These are phyloP conservation scores for Mallotus nudiflorus DNA, from an alignment of 345 rosid species.

Conservation along the genomic window DNA sequence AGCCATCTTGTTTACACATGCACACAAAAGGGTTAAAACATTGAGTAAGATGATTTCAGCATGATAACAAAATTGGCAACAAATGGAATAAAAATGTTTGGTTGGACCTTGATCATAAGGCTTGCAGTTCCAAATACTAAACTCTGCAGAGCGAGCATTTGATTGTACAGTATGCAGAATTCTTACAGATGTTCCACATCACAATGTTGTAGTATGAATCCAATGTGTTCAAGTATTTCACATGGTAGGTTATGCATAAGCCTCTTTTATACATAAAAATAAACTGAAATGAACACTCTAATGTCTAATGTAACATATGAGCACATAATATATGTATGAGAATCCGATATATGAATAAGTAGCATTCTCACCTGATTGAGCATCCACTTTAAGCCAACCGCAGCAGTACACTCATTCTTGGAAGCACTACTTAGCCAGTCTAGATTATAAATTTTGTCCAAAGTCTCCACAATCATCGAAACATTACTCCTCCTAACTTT, in stretches of 20 bases:
- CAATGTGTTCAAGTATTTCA: neutral
- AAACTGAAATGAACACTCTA: neutral
- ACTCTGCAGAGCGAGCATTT: neutral
- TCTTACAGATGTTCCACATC: neutral
- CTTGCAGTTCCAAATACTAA: neutral
- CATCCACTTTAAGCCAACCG: constrained; percentile 99
- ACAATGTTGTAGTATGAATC: neutral
- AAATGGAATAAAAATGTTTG: too few relatives aligned
- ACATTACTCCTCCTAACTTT: constrained; percentile 83
- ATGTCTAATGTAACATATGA: neutral
- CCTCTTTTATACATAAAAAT: neutral
- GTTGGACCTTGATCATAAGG: too few relatives aligned
- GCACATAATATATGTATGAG: neutral
- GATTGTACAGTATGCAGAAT: neutral
- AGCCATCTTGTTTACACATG: too few relatives aligned
- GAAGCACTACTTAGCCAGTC: constrained; percentile 97
- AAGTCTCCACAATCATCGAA: constrained; percentile 67
- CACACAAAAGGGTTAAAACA: neutral
- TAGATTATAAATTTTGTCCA: constrained; percentile 77
- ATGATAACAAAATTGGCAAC: neutral
- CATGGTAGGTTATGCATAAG: neutral
- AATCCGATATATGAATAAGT: neutral
- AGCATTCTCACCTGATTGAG: constrained; percentile 79
- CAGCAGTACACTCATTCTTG: constrained; percentile 96
- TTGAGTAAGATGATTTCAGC: neutral